Evolutionary conservation across 371 early-diverging fungal species (phyloP).

Genomic region (Furculomyces boomerangus): DNA sequence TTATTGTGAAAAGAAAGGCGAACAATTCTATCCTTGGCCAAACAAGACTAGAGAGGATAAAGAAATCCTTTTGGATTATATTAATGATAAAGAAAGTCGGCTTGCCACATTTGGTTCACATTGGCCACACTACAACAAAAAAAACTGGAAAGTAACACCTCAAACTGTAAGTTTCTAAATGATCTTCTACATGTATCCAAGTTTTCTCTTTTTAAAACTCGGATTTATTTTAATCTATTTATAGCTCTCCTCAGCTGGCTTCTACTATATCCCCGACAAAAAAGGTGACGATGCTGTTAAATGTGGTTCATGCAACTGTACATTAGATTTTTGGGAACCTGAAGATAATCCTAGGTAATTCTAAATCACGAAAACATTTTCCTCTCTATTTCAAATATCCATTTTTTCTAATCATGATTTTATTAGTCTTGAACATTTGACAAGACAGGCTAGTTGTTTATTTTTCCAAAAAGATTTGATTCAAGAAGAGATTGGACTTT

Average conservation of each 20-base stretch:
- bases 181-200: not conserved
- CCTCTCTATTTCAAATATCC: not conserved
- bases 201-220: slow-evolving; percentile 3
- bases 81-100: slow-evolving; percentile 9
- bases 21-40: slow-evolving; percentile 9
- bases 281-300: slow-evolving; percentile 22
- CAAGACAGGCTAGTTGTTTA: not conserved
- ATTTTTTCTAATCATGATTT: not conserved
- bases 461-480: not conserved
- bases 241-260: slow-evolving; percentile 26
- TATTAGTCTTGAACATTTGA: not conserved
- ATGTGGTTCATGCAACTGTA: slow-evolving; percentile 24
- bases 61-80: slow-evolving; percentile 3
- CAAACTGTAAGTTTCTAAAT: slow-evolving; percentile 7
- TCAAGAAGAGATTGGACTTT: not conserved
- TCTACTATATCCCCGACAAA: slow-evolving; percentile 24
- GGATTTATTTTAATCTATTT: not conserved
- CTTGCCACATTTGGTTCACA: slow-evolving; percentile 13
- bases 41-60: slow-evolving; percentile 7
- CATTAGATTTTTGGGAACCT: slow-evolving; percentile 25
- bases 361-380: not conserved
- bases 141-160: slow-evolving; percentile 16
- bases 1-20: slow-evolving; percentile 5
- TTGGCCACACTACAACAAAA: slow-evolving; percentile 22
- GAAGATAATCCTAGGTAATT: slow-evolving; percentile 22